phyloP scores from a whole-genome alignment of 2,329 filamentous ascomycete species.

The Cryoendolithus antarcticus region DNA sequence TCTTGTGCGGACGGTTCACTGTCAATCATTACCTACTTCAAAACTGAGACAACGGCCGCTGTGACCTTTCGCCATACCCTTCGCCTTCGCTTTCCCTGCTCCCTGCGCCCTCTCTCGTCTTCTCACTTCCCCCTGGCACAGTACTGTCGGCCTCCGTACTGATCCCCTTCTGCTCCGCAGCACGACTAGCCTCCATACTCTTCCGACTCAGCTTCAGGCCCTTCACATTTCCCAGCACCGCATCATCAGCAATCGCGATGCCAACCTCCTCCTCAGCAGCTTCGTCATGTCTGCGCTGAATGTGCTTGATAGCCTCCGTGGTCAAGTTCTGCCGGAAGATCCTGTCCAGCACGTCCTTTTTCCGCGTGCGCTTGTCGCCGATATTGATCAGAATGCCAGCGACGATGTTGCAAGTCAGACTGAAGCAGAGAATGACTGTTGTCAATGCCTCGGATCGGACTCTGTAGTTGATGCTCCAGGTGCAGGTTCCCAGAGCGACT shows the following conservation, averaged over 20 bases:
- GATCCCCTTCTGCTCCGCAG: background rate
- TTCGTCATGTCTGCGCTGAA: conserved; percentile 28
- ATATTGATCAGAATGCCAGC: conserved; percentile 66
- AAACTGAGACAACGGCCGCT: too few relatives aligned
- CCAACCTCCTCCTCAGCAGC: conserved; percentile 2
- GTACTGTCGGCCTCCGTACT: too few relatives aligned
- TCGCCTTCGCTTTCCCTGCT: too few relatives aligned
- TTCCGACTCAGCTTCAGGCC: conserved; percentile 5
- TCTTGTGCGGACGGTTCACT: too few relatives aligned
- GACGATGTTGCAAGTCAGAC: conserved; percentile 63
- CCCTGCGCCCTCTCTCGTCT: too few relatives aligned
- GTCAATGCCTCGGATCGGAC: conserved; percentile 60
- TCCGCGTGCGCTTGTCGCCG: conserved; percentile 64
- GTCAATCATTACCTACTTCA: too few relatives aligned
- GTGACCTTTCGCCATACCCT: too few relatives aligned
- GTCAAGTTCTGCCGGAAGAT: conserved; percentile 69
- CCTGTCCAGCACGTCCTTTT: conserved; percentile 72
- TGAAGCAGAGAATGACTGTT: conserved; percentile 67
- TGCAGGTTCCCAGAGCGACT: conserved; percentile 64
- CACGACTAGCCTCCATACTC: conserved; percentile 5
- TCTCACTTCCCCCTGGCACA: too few relatives aligned
- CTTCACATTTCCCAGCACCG: conserved; percentile 2
- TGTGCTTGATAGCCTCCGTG: conserved; percentile 46
- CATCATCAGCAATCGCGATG: conserved; percentile 4
- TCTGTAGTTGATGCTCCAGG: conserved; percentile 65